Percentiles rank a stretch among this genome's conserved stretches.
Conservation (phyloP, 106 monocot genomes). For the Cymbidium sinense region DNA sequence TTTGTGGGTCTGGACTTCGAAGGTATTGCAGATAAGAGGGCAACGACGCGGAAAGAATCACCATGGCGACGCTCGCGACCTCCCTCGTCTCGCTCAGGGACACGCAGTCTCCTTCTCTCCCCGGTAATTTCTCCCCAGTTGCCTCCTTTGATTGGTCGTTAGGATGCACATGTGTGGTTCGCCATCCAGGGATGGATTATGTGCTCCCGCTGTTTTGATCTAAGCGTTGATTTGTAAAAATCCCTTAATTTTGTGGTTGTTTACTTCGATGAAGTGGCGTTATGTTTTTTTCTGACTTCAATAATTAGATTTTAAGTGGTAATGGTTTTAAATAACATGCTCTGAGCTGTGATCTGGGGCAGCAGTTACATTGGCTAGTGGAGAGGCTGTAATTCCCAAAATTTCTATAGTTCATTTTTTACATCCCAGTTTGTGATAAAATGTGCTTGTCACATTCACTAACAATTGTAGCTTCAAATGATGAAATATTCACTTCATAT, state of each 20-base stretch:
- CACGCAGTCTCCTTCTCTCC: not conserved
- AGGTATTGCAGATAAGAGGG: not conserved
- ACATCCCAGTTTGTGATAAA: not conserved
- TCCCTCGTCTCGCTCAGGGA: not conserved
- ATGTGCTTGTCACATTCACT: not conserved
- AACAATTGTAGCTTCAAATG: not conserved
- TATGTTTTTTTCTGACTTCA: not conserved
- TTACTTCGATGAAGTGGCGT: too few relatives aligned
- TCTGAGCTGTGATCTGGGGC: not conserved
- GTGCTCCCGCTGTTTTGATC: constrained; percentile 1
- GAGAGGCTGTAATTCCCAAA: not conserved
- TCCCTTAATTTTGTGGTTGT: not conserved
- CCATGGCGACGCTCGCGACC: constrained; percentile 4
- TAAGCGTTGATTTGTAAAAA: not conserved
- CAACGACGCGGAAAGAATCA: not conserved
- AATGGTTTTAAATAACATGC: not conserved
- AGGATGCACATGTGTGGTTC: not conserved
- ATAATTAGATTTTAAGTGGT: not conserved
- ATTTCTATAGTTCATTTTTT: not conserved
- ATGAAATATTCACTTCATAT: not conserved
- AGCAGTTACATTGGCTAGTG: too few relatives aligned
- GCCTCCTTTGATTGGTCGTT: not conserved
- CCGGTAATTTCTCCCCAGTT: not conserved
- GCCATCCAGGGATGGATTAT: not conserved
- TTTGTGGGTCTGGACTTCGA: not conserved